Base-by-base conservation (phyloP, 768 basidiomycete species). In the Hypsizygus marmoreus region DNA sequence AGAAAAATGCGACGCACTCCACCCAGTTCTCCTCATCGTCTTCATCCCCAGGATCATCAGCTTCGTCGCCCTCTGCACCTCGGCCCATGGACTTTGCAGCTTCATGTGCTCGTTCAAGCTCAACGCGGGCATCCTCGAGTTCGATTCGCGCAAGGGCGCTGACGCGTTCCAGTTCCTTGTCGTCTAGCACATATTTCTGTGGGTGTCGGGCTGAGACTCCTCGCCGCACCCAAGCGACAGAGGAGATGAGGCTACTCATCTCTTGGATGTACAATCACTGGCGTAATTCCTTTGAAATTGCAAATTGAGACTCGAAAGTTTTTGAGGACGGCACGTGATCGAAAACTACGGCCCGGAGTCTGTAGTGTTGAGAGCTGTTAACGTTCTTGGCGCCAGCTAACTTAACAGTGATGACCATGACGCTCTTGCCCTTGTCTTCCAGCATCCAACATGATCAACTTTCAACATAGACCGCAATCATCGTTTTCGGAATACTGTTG, bases 161-260 rank as follows among this genome's bases (percentile, higher is more conserved):
- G 39, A 98, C 91, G 19, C 97, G 82, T 60, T 88, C 82, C 10
- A 98, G 75, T 67, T 99, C 97, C 40, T 80, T 71, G 59, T 95
- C 91, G 59, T 97, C 92, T 23, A 98, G 82, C 40, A 88, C 77
- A 66, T 98, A 98, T 72, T 89, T 92, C 60, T 73, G 68, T 2
- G 97, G 95, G 54, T 93, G 78, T 35, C 75, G 76, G 3, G 75
- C 71, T 2, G 95, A 73, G 13, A 83, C 80, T 7, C 97, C 95
- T 42, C 88, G 79, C 51, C 82, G 82, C 20, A 97, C 87, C 92
- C 87, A 89, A 45, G 85, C 70, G 33, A 86, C 75, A 41, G 79
- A 75, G 40, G 87, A 89, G 64, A 89, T 87, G 67, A 89, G 78
- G 62, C 75, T 83, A 64, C 80, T 86, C 86, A 88, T 88, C 57